Base-by-base conservation (phyloP, 305 asterid genomes). In the Rubia tinctorum region DNA sequence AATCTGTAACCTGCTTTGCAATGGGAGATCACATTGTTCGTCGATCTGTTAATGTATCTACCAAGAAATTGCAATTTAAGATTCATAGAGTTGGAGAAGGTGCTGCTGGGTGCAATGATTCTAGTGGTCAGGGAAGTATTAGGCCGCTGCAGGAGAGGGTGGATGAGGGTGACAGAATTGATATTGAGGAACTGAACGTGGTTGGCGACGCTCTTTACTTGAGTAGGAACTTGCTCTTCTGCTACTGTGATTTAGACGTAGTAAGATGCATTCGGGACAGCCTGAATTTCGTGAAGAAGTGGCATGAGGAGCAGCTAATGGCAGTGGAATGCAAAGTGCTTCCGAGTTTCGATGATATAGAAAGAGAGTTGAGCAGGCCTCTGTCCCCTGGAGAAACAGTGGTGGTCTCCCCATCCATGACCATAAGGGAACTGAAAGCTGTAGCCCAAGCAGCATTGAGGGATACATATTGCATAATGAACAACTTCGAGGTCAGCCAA, bases 321-420 rank as follows among this genome's bases (percentile, higher is more conserved):
- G 68, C 78, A 44, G 53, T 90, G 78, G 68, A 66, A 13, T 92
- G 97, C 75, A 80, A 84, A 82, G 85, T 92, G 22, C 61, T 92
- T 65, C 98, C 97, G 0, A 88, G 88, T 82, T 92, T 90, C 58
- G 89, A 84, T 67, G 98, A 92, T 87, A 25, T 90, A 76, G 91
- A 88, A 78, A 83, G 83, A 0, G 89, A 83, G 71, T 70, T 92
- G 42, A 76, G 83, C 0, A 75, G 95, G 71, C 79, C 81, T 40
- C 72, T 90, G 65, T 80, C 97, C 2, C 96, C 96, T 13, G 97
- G 95, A 45, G 97, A 73, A 77, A 79, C 81, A 2, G 86, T 89
- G 23, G 72, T 76, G 40, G 89, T 89, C 69, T 83, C 89, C 0
- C 88, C 88, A 0, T 73, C 78, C 69, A 80, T 70, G 37, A 86